These are phyloP conservation scores for Fonsecaea pedrosoi DNA, from an alignment of 2,329 filamentous ascomycete genomes.

Conservation along the genomic window DNA sequence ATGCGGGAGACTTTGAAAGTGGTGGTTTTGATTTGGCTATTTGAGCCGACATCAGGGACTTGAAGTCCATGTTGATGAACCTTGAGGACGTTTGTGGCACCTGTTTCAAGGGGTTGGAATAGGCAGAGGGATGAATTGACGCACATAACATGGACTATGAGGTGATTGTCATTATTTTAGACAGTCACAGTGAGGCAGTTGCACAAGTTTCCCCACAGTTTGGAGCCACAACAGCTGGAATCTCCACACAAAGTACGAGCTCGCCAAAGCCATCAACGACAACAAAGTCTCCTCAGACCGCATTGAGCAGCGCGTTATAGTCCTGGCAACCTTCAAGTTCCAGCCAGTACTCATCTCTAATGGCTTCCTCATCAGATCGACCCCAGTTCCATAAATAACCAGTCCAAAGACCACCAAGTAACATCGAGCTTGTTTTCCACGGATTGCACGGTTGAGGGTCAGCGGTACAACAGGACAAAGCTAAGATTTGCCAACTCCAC, in stretches of 20 bases:
- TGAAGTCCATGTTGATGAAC: conserved; percentile 81
- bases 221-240: background rate
- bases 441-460: background rate
- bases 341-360: background rate
- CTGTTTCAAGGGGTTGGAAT: background rate
- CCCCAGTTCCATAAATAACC: background rate
- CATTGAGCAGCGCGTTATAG: background rate
- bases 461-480: background rate
- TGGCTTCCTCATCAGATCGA: background rate
- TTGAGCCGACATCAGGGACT: conserved; percentile 88
- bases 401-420: background rate
- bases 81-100: background rate
- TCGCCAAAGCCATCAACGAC: too few relatives aligned
- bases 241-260: background rate
- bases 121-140: background rate
- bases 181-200: background rate
- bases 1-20: conserved; percentile 45
- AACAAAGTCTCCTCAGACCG: too few relatives aligned
- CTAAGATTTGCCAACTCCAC: background rate
- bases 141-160: background rate
- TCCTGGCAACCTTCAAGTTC: background rate
- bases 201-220: background rate
- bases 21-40: conserved; percentile 76
- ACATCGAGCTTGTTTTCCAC: background rate
- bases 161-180: background rate